Conservation (phyloP, 2,329 filamentous ascomycete species). For the Claviceps arundinis region DNA sequence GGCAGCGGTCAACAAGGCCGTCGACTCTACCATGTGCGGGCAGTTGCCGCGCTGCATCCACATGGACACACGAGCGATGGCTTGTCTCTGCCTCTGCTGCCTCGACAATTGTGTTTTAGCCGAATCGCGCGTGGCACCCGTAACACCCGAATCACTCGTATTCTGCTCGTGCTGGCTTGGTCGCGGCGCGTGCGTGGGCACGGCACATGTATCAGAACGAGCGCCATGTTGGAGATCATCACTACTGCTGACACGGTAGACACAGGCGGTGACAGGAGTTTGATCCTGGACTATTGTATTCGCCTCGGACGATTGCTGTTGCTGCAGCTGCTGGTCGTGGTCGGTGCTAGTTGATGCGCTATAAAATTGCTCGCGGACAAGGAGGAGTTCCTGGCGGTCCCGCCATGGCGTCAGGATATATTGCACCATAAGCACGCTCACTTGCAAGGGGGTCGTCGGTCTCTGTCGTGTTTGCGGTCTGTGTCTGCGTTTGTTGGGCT, state of each 20-base stretch:
- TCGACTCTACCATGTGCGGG: conserved; percentile 69
- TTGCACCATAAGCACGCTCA: conserved; percentile 40
- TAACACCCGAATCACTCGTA: neutral
- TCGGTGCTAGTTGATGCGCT: conserved; percentile 7
- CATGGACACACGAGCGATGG: conserved; percentile 47
- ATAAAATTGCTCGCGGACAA: conserved; percentile 54
- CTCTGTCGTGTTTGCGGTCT: neutral
- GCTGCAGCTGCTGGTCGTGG: conserved; percentile 5
- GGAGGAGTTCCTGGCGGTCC: conserved; percentile 48
- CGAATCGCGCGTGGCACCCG: neutral
- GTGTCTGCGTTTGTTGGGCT: neutral
- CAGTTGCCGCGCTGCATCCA: conserved; percentile 64
- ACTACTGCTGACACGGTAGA: neutral
- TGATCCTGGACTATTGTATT: neutral
- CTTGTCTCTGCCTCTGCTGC: conserved; percentile 22
- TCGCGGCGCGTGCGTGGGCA: neutral
- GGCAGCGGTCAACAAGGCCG: conserved; percentile 58
- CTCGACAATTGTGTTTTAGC: conserved; percentile 16
- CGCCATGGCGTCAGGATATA: conserved; percentile 67
- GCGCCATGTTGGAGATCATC: neutral
- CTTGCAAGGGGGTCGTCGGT: neutral
- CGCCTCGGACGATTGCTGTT: neutral
- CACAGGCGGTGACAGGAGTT: neutral
- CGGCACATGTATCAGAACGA: neutral
- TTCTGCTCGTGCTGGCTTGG: neutral